These are phyloP conservation scores for Fusarium pininemorale DNA, from an alignment of 2,329 filamentous ascomycete genomes.

Conservation along the genomic window DNA sequence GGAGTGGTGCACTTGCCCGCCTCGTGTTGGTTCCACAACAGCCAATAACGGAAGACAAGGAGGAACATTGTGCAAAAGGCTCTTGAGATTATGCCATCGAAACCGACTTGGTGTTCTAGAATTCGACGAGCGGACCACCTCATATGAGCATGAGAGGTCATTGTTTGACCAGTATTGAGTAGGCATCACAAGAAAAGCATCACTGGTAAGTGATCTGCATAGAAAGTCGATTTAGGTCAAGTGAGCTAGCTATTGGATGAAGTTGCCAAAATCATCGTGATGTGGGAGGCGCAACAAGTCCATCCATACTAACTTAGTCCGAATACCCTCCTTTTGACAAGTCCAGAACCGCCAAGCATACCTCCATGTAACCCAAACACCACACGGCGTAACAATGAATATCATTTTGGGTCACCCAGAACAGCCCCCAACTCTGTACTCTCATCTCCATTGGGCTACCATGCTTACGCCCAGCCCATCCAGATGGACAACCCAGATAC, in stretches of 20 bases:
- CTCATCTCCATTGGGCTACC: neutral
- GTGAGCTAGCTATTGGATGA: neutral
- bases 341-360: neutral
- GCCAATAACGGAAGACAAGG: neutral
- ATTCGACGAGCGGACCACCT: fast-evolving
- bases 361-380: neutral
- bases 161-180: neutral
- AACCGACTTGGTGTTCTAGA: fast-evolving
- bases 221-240: fast-evolving
- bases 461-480: neutral
- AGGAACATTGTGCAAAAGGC: neutral
- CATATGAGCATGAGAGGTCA: neutral
- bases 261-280: neutral
- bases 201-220: neutral
- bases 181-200: neutral
- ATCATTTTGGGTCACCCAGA: neutral
- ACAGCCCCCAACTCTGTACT: neutral
- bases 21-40: neutral
- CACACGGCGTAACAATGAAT: neutral
- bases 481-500: neutral
- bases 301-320: neutral
- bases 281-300: neutral
- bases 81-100: neutral
- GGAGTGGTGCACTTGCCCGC: neutral
- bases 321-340: neutral